A percentile compares a stretch with the other conserved stretches of the same genome.
Conservation (phyloP, 306 rosid genomes). For the Malus sylvestris region DNA sequence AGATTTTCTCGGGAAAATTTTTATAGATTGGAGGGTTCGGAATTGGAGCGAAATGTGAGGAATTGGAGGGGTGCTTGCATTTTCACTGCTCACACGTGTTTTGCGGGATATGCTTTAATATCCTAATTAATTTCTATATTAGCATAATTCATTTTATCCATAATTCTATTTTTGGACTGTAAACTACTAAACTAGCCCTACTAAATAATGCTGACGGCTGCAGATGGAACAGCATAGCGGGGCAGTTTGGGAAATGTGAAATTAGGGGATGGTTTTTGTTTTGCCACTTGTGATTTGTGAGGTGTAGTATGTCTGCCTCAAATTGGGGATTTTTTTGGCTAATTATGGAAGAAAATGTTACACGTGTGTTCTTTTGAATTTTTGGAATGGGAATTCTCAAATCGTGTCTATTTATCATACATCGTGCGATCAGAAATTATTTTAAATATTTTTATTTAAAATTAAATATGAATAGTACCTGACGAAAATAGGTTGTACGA, state of each 20-base stretch:
- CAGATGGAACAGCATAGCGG: not conserved
- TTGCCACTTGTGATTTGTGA: not conserved
- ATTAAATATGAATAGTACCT: no score
- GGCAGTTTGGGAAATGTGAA: not conserved
- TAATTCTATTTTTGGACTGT: not conserved
- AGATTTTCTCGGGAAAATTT: conserved; percentile 1
- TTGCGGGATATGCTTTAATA: not conserved
- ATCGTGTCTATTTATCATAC: no score
- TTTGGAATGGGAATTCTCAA: no score
- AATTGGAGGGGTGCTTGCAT: not conserved
- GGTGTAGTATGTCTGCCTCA: conserved; percentile 2
- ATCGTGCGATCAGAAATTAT: no score
- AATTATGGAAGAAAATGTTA: conserved; percentile 13
- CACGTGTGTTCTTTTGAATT: conserved; percentile 25
- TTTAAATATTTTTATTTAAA: no score
- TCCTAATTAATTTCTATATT: not conserved
- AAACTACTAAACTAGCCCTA: not conserved
- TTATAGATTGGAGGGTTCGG: not conserved
- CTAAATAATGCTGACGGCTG: not conserved
- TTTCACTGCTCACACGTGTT: not conserved
- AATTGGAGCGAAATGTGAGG: conserved; percentile 8
- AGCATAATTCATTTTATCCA: not conserved
- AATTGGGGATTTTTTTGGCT: not conserved
- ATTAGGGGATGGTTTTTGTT: not conserved
- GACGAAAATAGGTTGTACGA: fast-evolving